A percentile compares a stretch with the other conserved stretches of the same genome.
Evolutionary conservation across 768 basidiomycete genomes (phyloP).

Genomic region (Sarcomyxa edulis): DNA sequence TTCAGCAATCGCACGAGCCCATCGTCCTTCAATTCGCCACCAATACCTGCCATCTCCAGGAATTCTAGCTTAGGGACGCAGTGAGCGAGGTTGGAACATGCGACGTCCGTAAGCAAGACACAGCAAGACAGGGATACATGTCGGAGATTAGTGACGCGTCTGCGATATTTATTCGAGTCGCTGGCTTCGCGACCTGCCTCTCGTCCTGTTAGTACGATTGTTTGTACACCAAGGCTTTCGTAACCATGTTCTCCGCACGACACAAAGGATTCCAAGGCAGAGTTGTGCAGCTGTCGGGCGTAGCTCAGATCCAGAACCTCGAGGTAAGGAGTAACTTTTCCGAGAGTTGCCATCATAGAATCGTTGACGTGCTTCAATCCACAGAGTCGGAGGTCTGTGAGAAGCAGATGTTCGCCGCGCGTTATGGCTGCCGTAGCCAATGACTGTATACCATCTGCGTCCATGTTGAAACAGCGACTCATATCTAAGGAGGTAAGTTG

Average conservation of each 20-base stretch:
- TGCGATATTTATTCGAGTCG: constrained; percentile 41
- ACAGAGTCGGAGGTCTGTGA: constrained; percentile 63
- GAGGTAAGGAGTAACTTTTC: constrained; percentile 62
- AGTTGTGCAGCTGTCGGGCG: constrained; percentile 65
- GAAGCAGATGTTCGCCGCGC: constrained; percentile 41
- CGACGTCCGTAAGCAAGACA: constrained; percentile 63
- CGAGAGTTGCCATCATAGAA: constrained; percentile 58
- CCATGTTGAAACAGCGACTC: constrained; percentile 64
- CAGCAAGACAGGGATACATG: constrained; percentile 76
- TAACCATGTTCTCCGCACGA: constrained; percentile 37
- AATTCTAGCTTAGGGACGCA: constrained; percentile 68
- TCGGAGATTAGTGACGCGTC: constrained; percentile 63
- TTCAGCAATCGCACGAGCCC: constrained; percentile 70
- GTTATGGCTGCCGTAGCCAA: constrained; percentile 38
- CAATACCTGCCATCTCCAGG: constrained; percentile 76
- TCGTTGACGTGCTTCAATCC: constrained; percentile 62
- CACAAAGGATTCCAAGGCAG: constrained; percentile 69
- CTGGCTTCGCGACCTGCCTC: constrained; percentile 60
- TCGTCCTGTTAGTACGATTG: constrained; percentile 50
- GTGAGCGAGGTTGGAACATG: constrained; percentile 68
- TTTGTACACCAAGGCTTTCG: constrained; percentile 29
- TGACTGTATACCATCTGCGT: constrained; percentile 53
- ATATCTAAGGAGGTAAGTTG: constrained; percentile 60
- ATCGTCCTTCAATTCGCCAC: constrained; percentile 59
- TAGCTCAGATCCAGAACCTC: constrained; percentile 82